Percentiles rank a stretch among this genome's conserved stretches.
Evolutionary conservation across 768 basidiomycete species (phyloP).

Genomic region (Pisolithus microcarpus): DNA sequence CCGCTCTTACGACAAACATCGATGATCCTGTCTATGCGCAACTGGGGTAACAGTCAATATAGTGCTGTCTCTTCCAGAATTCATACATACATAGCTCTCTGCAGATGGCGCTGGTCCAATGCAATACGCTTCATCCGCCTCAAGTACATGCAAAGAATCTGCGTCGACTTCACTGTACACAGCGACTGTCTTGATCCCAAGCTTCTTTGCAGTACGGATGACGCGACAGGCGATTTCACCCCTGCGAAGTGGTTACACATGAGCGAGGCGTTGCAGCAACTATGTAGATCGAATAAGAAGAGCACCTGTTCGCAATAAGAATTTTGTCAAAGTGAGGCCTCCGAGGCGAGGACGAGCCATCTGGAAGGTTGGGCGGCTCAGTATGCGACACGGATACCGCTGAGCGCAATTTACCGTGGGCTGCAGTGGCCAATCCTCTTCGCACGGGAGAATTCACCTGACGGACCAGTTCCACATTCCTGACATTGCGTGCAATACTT

Average conservation of each 20-base stretch:
- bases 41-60: slow-evolving; percentile 34
- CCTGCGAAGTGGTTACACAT: slow-evolving; percentile 32
- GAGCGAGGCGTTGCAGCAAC: neutral
- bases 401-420: slow-evolving; percentile 10
- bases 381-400: neutral
- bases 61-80: neutral
- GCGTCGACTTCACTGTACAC: slow-evolving; percentile 87
- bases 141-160: slow-evolving; percentile 71
- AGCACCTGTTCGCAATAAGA: slow-evolving; percentile 80
- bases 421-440: slow-evolving; percentile 14
- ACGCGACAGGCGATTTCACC: slow-evolving; percentile 96
- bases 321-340: slow-evolving; percentile 82
- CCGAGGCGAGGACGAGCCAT: slow-evolving; percentile 6
- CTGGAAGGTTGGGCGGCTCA: neutral
- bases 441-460: neutral
- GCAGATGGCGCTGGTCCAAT: slow-evolving; percentile 88
- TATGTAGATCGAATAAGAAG: neutral
- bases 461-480: neutral
- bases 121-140: slow-evolving; percentile 88
- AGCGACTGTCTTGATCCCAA: slow-evolving; percentile 88
- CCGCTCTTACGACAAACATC: slow-evolving; percentile 74
- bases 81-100: slow-evolving; percentile 74
- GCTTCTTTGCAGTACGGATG: slow-evolving; percentile 79
- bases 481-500: neutral
- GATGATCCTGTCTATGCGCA: slow-evolving; percentile 83